These are phyloP conservation scores for Podospora comata DNA, from an alignment of 495 filamentous ascomycete genomes.

Conservation along the genomic window DNA sequence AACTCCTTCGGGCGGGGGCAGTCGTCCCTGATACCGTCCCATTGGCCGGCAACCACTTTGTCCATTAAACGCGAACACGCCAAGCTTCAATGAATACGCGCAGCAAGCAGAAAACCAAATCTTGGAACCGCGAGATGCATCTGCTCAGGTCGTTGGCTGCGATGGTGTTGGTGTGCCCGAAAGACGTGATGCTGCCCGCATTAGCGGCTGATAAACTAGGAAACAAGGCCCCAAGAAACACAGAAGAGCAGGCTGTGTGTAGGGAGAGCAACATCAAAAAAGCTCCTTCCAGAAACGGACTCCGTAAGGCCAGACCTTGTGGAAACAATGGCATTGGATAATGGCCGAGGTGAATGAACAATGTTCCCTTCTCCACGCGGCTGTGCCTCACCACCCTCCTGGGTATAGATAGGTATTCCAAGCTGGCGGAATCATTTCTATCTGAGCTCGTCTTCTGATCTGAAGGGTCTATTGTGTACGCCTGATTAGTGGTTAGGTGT, in stretches of 20 bases:
- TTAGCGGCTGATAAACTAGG: conserved; percentile 31
- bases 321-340: neutral
- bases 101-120: conserved; percentile 23
- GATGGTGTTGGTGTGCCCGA: conserved; percentile 14
- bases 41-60: conserved; percentile 17
- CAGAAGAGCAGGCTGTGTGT: conserved; percentile 2
- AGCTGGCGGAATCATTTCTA: neutral
- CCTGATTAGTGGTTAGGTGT: neutral
- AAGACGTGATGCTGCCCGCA: conserved; percentile 30
- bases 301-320: neutral
- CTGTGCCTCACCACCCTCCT: neutral
- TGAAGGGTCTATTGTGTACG: neutral
- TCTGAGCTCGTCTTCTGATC: neutral
- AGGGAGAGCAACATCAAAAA: neutral
- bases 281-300: neutral
- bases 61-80: conserved; percentile 37
- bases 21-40: conserved; percentile 1
- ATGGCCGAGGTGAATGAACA: neutral
- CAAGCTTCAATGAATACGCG: conserved; percentile 32
- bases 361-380: neutral
- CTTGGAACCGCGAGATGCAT: conserved; percentile 24
- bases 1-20: neutral
- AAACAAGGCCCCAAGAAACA: neutral
- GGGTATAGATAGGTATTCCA: neutral
- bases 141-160: conserved; percentile 10